These are phyloP conservation scores for Ustulina deusta DNA, from an alignment of 2,329 filamentous ascomycete genomes.

Conservation along the genomic window DNA sequence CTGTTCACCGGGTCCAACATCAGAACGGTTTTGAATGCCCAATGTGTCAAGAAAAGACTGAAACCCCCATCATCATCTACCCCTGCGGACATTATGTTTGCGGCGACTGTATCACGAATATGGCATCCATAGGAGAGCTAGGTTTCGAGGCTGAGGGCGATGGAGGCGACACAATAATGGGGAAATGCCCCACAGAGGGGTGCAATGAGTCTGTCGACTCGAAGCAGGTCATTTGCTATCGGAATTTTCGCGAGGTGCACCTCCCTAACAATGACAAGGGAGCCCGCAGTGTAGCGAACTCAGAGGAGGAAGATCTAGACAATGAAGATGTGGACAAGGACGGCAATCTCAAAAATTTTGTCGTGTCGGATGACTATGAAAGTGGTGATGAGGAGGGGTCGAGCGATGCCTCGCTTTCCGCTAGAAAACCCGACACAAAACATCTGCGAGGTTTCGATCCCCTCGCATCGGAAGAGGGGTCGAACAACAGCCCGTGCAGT, in stretches of 20 bases:
- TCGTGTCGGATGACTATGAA: constrained; percentile 41
- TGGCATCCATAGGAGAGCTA: constrained; percentile 36
- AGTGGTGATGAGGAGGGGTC: constrained; percentile 26
- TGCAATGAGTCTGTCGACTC: constrained; percentile 41
- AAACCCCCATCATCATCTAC: constrained; percentile 47
- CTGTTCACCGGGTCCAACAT: constrained; percentile 41
- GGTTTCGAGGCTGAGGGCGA: constrained; percentile 22
- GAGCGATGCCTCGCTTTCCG: constrained; percentile 9
- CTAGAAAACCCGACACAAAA: constrained; percentile 10
- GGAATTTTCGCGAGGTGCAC: constrained; percentile 44
- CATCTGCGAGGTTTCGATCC: neutral
- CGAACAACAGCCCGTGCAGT: neutral
- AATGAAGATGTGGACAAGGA: constrained; percentile 39
- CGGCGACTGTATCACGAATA: constrained; percentile 45
- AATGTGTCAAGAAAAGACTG: constrained; percentile 41
- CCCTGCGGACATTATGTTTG: constrained; percentile 52
- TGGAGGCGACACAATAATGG: constrained; percentile 24
- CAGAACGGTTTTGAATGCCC: constrained; percentile 44
- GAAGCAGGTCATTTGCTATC: constrained; percentile 44
- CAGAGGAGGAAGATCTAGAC: constrained; percentile 36
- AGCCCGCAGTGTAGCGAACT: constrained; percentile 18
- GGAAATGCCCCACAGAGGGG: constrained; percentile 31
- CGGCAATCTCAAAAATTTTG: constrained; percentile 43
- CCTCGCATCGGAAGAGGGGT: constrained; percentile 2
- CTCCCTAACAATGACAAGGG: constrained; percentile 25